Base-by-base conservation (phyloP, 768 basidiomycete genomes). In the Cytidiella melzeri region DNA sequence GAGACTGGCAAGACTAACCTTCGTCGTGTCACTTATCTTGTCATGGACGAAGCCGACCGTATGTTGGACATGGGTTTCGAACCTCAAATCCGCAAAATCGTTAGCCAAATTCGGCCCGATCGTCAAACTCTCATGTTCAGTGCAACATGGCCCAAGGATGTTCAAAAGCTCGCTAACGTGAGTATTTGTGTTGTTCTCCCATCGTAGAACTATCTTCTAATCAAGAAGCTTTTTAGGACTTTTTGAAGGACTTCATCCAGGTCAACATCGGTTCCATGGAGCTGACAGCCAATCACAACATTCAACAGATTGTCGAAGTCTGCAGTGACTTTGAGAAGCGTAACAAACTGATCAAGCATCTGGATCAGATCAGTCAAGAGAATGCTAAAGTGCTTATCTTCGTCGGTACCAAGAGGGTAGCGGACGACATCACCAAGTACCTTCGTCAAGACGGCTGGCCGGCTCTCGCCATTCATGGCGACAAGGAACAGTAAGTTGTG, bases 11-110 rank as follows among this genome's bases (percentile, higher is more conserved):
- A 96, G 72, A 98, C 94, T 19, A 98, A 98, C 68, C 79, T 99
- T 46, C 89, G 89, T 50, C 85, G 96, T 37, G 77, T 99, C 49
- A 99, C 96, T 19, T 99, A 98, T 69, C 79, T 99, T 36, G 96
- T 99, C 64, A 90, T 99, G 84, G 96, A 99, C 63, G 96, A 99
- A 69, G 96, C 96, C 40, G 96, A 99, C 73, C 91, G 96, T 63
- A 99, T 99, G 96, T 79, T 99, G 55, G 96, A 99, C 74, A 99
- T 99, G 96, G 96, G 96, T 76, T 99, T 99, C 73, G 96, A 99
- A 72, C 96, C 96, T 46, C 96, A 99, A 67, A 98, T 99, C 64
- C 80, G 94, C 64, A 98, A 98, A 73, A 97, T 99, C 56, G 90
- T 98, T 57, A 75, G 84, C 58, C 96, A 99, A 69, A 94, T 99